Conservation (phyloP, 2,329 filamentous ascomycete genomes). For the Colletotrichum sp. region DNA sequence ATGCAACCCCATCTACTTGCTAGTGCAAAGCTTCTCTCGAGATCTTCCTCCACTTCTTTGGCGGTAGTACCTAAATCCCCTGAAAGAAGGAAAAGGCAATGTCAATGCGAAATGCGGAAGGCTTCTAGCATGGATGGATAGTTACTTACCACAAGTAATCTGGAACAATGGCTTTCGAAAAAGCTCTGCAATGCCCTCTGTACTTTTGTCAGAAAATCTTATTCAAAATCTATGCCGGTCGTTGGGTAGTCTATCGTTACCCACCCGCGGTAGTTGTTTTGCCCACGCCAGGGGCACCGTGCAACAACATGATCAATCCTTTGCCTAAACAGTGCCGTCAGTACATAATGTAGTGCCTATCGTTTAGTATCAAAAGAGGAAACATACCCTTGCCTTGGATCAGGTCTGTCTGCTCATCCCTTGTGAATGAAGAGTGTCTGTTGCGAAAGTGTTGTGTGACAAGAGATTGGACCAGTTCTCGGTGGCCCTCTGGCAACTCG, state of each 20-base stretch:
- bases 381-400: background rate
- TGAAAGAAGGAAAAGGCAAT: no score
- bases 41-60: background rate
- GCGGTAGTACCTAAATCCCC: background rate
- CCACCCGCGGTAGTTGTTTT: background rate
- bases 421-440: background rate
- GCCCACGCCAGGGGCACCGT: background rate
- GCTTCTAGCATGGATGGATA: no score
- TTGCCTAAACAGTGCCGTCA: no score
- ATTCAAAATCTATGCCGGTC: no score
- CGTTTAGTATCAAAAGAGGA: no score
- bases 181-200: background rate
- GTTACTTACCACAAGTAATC: no score
- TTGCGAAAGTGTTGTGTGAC: background rate
- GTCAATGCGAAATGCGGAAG: no score
- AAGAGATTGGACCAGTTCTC: background rate
- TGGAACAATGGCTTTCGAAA: background rate
- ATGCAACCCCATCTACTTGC: background rate
- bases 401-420: rapidly evolving
- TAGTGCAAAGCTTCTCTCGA: background rate
- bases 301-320: background rate
- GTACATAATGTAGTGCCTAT: no score
- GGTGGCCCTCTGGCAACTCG: background rate
- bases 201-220: no score
- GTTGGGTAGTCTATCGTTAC: no score